These are phyloP conservation scores for Trapa incisa DNA, from an alignment of 345 rosid species.

Conservation along the genomic window DNA sequence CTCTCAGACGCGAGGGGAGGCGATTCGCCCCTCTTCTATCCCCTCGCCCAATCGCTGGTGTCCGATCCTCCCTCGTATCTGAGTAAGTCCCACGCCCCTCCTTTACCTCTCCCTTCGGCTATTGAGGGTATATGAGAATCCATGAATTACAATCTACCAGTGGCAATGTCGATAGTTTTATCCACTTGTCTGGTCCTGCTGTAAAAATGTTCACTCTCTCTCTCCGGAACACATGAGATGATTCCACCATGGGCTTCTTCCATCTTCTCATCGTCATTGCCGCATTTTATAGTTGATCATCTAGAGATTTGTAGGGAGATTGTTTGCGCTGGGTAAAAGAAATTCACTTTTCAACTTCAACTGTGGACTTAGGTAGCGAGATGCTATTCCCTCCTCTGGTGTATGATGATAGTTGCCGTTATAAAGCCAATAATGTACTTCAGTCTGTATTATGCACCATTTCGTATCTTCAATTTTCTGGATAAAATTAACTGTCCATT, in stretches of 20 bases:
- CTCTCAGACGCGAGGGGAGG: constrained; percentile 70
- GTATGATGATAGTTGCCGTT: no score
- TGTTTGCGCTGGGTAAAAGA: neutral
- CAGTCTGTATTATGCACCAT: neutral
- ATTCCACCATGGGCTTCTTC: neutral
- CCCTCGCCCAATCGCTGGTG: constrained; percentile 43
- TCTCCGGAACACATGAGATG: neutral
- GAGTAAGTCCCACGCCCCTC: constrained; percentile 16
- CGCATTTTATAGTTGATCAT: neutral
- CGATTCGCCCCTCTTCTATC: constrained; percentile 48
- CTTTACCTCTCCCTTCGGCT: neutral
- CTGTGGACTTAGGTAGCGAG: neutral
- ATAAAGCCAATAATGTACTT: no score
- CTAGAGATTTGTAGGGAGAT: neutral
- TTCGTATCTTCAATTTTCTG: neutral
- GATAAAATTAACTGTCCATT: neutral
- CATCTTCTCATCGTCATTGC: neutral
- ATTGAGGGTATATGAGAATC: neutral
- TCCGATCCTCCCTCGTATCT: constrained; percentile 26
- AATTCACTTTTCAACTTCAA: neutral
- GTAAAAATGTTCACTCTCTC: neutral
- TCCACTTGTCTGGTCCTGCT: neutral
- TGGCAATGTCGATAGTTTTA: neutral
- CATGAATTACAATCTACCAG: neutral
- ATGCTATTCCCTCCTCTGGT: neutral